These are phyloP conservation scores for Hanseniaspora gamundiae DNA, from an alignment of 1,139 yeast genomes.

Conservation along the genomic window DNA sequence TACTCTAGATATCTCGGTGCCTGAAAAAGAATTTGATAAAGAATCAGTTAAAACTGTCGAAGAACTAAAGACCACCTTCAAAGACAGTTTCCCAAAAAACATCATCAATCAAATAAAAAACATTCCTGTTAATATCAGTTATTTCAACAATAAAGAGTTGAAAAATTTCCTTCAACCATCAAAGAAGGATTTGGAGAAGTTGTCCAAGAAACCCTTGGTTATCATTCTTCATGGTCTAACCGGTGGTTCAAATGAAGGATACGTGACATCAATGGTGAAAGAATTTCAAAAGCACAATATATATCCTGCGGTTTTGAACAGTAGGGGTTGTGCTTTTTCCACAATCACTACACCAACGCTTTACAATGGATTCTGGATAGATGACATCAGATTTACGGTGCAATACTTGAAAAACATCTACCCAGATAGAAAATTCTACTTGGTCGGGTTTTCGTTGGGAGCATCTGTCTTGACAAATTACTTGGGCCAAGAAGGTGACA, in stretches of 20 bases:
- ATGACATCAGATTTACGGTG: constrained; percentile 43
- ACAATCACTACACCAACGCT: constrained; percentile 46
- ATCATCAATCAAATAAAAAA: not conserved
- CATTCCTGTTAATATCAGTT: not conserved
- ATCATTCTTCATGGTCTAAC: constrained; percentile 48
- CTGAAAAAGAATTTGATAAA: constrained; percentile 27
- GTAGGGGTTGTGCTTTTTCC: constrained; percentile 52
- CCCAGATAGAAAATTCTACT: constrained; percentile 39
- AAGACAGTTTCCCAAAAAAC: constrained; percentile 49
- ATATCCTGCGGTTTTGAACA: constrained; percentile 34
- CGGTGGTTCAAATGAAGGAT: constrained; percentile 52
- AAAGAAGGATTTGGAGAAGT: constrained; percentile 11
- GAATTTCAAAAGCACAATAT: constrained; percentile 17
- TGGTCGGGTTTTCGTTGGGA: constrained; percentile 47
- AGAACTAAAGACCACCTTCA: constrained; percentile 53
- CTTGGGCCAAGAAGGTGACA: constrained; percentile 39
- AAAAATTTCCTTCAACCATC: constrained; percentile 14
- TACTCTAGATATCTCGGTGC: constrained; percentile 45
- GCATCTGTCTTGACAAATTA: constrained; percentile 45
- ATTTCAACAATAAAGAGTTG: not conserved
- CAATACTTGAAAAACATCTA: constrained; percentile 34
- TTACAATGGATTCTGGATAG: constrained; percentile 52
- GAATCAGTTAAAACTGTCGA: constrained; percentile 40
- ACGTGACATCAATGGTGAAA: constrained; percentile 34
- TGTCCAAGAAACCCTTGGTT: constrained; percentile 30